Percentiles rank a stretch among this genome's conserved stretches.
These are phyloP conservation scores for Rubia yunnanensis DNA, from an alignment of 257 asterid genomes.

Conservation along the genomic window DNA sequence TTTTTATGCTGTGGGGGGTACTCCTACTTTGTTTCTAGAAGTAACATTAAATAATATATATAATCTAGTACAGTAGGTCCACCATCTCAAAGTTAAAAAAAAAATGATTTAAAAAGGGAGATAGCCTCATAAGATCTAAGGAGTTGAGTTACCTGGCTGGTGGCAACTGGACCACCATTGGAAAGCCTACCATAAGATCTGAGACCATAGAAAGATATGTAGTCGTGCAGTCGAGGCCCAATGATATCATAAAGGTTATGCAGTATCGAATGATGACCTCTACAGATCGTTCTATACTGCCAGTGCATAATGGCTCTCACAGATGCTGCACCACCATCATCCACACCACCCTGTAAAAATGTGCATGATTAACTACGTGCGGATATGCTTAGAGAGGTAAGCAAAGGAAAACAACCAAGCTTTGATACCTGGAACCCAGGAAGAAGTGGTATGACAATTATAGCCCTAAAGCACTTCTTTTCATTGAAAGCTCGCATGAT, in stretches of 20 bases:
- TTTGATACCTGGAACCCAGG: conserved; percentile 61
- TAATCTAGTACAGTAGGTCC: background rate
- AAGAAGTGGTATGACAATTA: conserved; percentile 81
- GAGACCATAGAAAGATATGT: conserved; percentile 78
- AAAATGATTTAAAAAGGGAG: background rate
- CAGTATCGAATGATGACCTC: conserved; percentile 66
- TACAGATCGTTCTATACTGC: conserved; percentile 89
- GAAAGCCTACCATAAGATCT: conserved; percentile 69
- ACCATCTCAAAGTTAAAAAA: background rate
- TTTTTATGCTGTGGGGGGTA: too few relatives aligned
- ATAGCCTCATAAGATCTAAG: background rate
- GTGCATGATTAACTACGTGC: background rate
- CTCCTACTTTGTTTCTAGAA: too few relatives aligned
- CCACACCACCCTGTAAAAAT: conserved; percentile 75
- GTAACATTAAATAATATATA: background rate
- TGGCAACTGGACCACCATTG: conserved; percentile 60
- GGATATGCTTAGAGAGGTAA: background rate
- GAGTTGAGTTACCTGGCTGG: conserved; percentile 61
- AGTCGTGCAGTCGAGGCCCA: conserved; percentile 58
- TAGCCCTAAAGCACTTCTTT: conserved; percentile 61
- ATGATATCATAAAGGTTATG: conserved; percentile 60
- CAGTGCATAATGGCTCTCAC: conserved; percentile 96
- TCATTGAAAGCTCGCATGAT: conserved; percentile 66
- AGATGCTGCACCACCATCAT: conserved; percentile 92
- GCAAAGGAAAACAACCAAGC: background rate